These are phyloP conservation scores for Cairneyella variabilis DNA, from an alignment of 495 filamentous ascomycete genomes.

Conservation along the genomic window DNA sequence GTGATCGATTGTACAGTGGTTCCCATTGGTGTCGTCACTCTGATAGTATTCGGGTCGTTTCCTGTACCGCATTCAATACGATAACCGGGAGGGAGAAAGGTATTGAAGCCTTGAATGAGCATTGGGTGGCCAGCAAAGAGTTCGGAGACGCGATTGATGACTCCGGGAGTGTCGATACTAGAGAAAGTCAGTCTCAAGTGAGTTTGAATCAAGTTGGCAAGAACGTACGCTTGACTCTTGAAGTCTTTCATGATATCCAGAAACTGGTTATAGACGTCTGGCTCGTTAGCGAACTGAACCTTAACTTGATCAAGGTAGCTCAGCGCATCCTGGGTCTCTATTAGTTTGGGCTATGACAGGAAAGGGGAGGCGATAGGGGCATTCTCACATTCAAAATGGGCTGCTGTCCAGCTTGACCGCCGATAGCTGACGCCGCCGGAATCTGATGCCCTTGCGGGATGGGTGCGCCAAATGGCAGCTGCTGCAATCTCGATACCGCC, in stretches of 20 bases:
- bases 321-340: conserved; percentile 71
- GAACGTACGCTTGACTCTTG: conserved; percentile 88
- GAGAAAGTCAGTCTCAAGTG: background rate
- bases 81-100: conserved; percentile 95
- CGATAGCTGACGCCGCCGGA: conserved; percentile 53
- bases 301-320: conserved; percentile 99
- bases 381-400: conserved; percentile 84
- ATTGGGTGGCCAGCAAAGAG: conserved; percentile 95
- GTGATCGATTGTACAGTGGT: conserved; percentile 54
- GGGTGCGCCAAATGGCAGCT: conserved; percentile 38
- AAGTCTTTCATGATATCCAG: conserved; percentile 99
- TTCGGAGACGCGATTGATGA: conserved; percentile 95
- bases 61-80: conserved; percentile 92
- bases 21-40: conserved; percentile 95
- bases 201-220: background rate
- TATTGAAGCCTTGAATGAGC: conserved; percentile 98
- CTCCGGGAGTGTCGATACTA: conserved; percentile 95
- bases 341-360: conserved; percentile 2
- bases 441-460: conserved; percentile 31
- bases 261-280: conserved; percentile 97
- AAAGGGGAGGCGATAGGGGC: too few relatives aligned
- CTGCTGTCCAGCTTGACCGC: conserved; percentile 78
- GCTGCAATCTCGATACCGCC: conserved; percentile 40
- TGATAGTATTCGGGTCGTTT: conserved; percentile 90
- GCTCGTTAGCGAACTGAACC: conserved; percentile 93